A percentile compares a stretch with the other conserved stretches of the same genome.
phyloP scores from a whole-genome alignment of 164 flowering plant species.

The Tinospora cordifolia region DNA sequence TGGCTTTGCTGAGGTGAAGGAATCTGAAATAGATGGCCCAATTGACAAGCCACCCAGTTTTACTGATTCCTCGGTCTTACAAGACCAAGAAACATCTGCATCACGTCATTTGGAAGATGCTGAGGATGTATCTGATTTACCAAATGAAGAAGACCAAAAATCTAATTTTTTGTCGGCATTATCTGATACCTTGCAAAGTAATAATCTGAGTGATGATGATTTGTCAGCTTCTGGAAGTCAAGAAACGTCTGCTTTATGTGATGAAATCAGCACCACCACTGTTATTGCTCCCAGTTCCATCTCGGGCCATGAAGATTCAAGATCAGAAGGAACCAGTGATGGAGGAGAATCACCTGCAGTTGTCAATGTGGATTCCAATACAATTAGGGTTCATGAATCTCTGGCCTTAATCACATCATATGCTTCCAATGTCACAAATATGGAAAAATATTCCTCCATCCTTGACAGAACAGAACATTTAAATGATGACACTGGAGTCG shows the following conservation, averaged over 20 bases:
- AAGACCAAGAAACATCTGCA: neutral
- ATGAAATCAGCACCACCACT: slow-evolving; percentile 1
- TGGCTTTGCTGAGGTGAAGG: slow-evolving; percentile 14
- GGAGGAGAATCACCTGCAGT: slow-evolving; percentile 10
- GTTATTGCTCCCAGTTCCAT: slow-evolving; percentile 9
- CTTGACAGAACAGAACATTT: slow-evolving; percentile 8
- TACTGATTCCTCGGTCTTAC: slow-evolving; percentile 13
- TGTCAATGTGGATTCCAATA: slow-evolving; percentile 3
- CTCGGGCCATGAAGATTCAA: slow-evolving; percentile 11
- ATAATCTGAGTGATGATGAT: slow-evolving; percentile 3
- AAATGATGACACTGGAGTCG: slow-evolving; percentile 8
- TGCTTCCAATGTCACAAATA: neutral
- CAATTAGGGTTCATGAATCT: neutral
- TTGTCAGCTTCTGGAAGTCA: slow-evolving; percentile 11
- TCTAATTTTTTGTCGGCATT: neutral
- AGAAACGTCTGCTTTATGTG: slow-evolving; percentile 18
- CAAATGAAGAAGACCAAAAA: neutral
- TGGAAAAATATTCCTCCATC: slow-evolving; percentile 7
- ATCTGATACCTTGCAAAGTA: neutral
- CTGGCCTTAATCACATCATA: neutral
- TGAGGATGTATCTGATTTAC: neutral
- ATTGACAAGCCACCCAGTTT: slow-evolving; percentile 6
- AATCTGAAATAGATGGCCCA: slow-evolving; percentile 15
- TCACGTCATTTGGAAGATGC: neutral
- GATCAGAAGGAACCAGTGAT: slow-evolving; percentile 14